Base-by-base conservation (phyloP, 2,329 filamentous ascomycete genomes). In the Phaeophleospora eucalypticola region DNA sequence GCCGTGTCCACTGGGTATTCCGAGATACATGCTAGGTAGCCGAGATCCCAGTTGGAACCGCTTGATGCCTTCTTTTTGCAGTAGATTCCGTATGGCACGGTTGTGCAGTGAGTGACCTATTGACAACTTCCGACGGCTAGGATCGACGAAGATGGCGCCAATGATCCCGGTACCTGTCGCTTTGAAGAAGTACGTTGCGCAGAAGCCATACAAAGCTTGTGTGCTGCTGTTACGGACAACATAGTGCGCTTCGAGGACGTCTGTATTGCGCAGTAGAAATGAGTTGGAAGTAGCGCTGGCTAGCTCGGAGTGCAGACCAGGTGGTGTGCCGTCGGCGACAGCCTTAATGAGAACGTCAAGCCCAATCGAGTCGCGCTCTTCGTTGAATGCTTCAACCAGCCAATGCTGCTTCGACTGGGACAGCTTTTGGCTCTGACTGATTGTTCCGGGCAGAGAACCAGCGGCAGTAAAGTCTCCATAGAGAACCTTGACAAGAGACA, bases 191-290 rank as follows among this genome's bases (percentile, higher is more conserved):
- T 95, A 96, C 0, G 89, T 95, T 0, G 89, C 86, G 61, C 87
- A 91, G 67, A 96, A 97, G 2, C 90, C 90, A 62, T 95, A 96
- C 0, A 97, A 71, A 0, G 87, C 87, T 53, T 89, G 85, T 0
- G 90, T 97, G 65, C 87, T 95, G 70, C 87, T 94, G 65, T 96
- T 97, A 16, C 90, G 81, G 24, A 97, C 90, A 7, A 96, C 89
- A 62, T 91, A 95, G 65, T 97, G 90, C 0, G 83, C 75, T 67
- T 95, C 89, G 46, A 87, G 81, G 20, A 95, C 78, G 37, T 83
- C 79, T 1, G 80, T 73, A 57, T 83, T 82, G 53, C 77, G 80
- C 2, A 95, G 71, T 47, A 89, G 79, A 64, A 97, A 95, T 0
- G 86, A 86, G 38, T 79, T 79, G 1, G 88, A 83, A 1, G 77